Evolutionary conservation across 2,329 filamentous ascomycete genomes (phyloP), one percentile per base, ranked within the genome.

Genomic region (Septoria petroselini): DNA sequence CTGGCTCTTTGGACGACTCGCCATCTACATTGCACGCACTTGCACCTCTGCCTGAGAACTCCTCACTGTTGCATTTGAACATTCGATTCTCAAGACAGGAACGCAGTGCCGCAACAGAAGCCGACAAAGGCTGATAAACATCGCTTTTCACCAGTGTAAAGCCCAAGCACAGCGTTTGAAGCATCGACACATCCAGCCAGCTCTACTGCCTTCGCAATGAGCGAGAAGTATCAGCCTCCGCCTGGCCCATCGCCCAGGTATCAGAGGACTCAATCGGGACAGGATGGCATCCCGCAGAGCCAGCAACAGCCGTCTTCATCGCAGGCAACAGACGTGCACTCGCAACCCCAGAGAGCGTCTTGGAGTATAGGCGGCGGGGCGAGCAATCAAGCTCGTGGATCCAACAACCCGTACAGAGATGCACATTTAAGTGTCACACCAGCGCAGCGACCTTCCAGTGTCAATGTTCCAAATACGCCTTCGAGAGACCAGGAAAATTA

Each of bases 401-500:
- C 52, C 5, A 60, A 57, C 35, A 58, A 60, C 45, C 57, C 58
- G 17, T 58, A 54, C 46, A 42, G 55, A 18, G 53, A 58, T 25
- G 48, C 45, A 17, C 52, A 38, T 41, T 15, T 48, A 29, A 41
- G 38, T 25, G 34, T 44, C 3, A 27, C 57, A 17, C 50, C 52
- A 39, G 48, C 19, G 3, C 45, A 30, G 21, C 48, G 57, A n/a
- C 57, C 57, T 14, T 52, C 52, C 3, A 58, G 50, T 40, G 42
- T 55, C 2, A 52, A 55, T 30, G 18, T 52, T 18, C 42, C 49
- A 11, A 45, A 47, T 21, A 52, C 52, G 38, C 34, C 50, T 21
- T 52, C 47, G n/a, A 52, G 49, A 40, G 49, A 43, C 23, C 38
- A 56, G 27, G 60, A 68, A 29, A 33, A 59, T 19, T 66, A 62